Base-by-base conservation (phyloP, 176 grass and related monocot species). In the Dactylis glomerata region DNA sequence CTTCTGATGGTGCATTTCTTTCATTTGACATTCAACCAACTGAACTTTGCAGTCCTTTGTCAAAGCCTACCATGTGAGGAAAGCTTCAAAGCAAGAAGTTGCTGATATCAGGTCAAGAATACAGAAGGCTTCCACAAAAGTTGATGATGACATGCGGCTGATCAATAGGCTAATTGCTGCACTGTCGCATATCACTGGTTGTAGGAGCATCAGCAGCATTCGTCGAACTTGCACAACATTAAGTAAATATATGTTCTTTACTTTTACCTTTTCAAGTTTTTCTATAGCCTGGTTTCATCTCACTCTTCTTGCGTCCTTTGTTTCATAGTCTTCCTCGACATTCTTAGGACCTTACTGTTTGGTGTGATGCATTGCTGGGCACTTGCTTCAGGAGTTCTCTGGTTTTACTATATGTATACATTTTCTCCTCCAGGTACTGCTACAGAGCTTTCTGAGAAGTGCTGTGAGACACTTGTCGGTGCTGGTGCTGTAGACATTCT, bases 61-160 rank as follows among this genome's bases (percentile, higher is more conserved):
- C 61, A 94, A 83, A 84, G 80, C 86, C 20, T 91, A 89, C 57
- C 89, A 87, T 81, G 89, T 77, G 74, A 77, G 86, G 56, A 94
- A 94, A 88, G 30, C 41, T 24, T 91, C 71, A 50, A 89, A 55
- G 76, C 54, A 89, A 90, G 75, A 86, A 79, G 19, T 89, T 82
- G 37, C 59, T 46, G 49, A 79, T 38, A 74, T 87, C 57, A 85
- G 83, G 57, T 86, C 24, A 41, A 86, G 81, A 82, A 32, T 91
- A 68, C 86, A 84, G 46, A 84, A 84, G 40, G 83, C 70, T 49
- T 59, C 81, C 31, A 56, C 55, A 61, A 51, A 84, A 56, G 86
- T 91, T 63, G 81, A 91, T 59, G 86, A 89, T 74, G 42, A 67
- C 59, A 85, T 82, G 86, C 57, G 84, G 66, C 81, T 91, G 31